phyloP scores from a whole-genome alignment of 2,329 filamentous ascomycete species.

The Ophiostoma ulmi region DNA sequence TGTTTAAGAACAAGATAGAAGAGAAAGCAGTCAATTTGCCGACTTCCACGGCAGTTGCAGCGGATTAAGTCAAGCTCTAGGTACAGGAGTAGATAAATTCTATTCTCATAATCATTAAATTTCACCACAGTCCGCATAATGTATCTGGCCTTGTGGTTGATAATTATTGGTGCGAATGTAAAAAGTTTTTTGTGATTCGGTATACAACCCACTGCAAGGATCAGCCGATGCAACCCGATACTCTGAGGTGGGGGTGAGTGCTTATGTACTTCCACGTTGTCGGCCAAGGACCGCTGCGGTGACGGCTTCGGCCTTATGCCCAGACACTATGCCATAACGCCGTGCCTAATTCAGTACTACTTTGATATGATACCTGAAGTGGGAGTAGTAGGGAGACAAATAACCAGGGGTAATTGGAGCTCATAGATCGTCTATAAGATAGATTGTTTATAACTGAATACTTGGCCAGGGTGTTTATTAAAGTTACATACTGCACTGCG shows the following conservation, averaged over 20 bases:
- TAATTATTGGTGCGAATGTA: too few relatives aligned
- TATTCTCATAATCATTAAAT: neutral
- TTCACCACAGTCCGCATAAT: too few relatives aligned
- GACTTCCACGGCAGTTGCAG: neutral
- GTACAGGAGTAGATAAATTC: neutral
- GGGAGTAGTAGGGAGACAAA: neutral
- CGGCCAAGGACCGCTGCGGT: neutral
- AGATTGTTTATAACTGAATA: neutral
- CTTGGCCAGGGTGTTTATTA: neutral
- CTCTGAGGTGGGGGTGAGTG: neutral
- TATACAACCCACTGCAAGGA: neutral
- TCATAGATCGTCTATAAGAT: neutral
- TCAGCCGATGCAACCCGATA: neutral
- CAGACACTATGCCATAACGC: neutral
- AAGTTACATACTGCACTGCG: neutral
- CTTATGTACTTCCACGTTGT: neutral
- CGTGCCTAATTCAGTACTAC: neutral
- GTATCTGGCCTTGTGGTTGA: too few relatives aligned
- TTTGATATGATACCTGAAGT: neutral
- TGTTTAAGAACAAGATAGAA: conserved; percentile 1
- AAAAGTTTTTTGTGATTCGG: too few relatives aligned
- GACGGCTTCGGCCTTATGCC: neutral
- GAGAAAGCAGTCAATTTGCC: neutral
- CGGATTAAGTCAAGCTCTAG: neutral
- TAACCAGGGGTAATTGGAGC: neutral